These are phyloP conservation scores for Sporobolomyces phaffii DNA, from an alignment of 768 basidiomycete genomes.

Conservation along the genomic window DNA sequence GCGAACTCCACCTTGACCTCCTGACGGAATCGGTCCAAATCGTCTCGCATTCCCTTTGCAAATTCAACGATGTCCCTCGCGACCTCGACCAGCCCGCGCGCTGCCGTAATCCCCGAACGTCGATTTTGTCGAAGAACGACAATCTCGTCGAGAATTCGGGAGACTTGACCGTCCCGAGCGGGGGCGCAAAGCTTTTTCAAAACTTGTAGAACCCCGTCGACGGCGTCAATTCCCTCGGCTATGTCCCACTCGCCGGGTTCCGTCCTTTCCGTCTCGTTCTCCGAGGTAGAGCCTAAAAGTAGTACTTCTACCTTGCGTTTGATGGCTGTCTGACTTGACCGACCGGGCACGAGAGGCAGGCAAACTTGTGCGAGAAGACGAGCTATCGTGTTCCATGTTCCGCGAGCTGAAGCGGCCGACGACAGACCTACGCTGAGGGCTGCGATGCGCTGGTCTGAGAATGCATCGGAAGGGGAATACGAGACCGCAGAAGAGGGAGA, in stretches of 20 bases:
- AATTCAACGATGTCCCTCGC: background rate
- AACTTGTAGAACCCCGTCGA: background rate
- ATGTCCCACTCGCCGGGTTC: background rate
- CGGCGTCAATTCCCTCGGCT: background rate
- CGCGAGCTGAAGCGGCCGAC: background rate
- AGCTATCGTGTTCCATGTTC: background rate
- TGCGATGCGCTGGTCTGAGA: constrained; percentile 11
- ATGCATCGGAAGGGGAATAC: background rate
- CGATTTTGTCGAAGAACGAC: background rate
- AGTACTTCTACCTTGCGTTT: background rate
- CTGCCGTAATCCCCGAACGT: background rate
- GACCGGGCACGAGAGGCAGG: background rate
- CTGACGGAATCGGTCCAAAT: constrained; percentile 3
- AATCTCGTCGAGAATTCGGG: background rate
- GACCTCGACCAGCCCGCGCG: background rate
- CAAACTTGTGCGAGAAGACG: background rate
- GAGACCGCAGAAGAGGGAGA: background rate
- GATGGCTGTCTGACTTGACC: background rate
- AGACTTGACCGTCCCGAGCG: constrained; percentile 6
- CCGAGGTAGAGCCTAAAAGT: background rate
- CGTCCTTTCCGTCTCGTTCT: background rate
- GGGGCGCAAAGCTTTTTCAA: constrained; percentile 20
- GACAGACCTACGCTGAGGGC: background rate
- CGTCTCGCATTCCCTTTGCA: constrained; percentile 1
- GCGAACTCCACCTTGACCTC: background rate